Evolutionary conservation across 2,329 filamentous ascomycete genomes (phyloP).

Genomic region (Thielaviopsis ethacetica): DNA sequence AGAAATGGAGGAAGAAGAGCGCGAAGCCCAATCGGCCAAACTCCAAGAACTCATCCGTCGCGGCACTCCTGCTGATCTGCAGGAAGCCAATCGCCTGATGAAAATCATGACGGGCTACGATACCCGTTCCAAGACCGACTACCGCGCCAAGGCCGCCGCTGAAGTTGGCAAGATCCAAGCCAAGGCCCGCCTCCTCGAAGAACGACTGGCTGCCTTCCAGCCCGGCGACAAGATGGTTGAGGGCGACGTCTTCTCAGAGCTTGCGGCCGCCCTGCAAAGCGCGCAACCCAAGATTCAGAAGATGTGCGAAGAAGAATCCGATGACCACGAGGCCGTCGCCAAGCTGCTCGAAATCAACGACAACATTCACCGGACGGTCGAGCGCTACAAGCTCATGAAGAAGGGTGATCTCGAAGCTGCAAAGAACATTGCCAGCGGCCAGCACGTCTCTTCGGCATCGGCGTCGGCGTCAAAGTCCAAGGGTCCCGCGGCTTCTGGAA

Average conservation of each 20-base stretch:
- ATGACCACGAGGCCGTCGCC: conserved; percentile 87
- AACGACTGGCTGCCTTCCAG: conserved; percentile 73
- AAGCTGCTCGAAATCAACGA: conserved; percentile 96
- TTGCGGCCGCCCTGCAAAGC: conserved; percentile 74
- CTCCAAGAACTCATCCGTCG: conserved; percentile 89
- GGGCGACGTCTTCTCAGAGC: conserved; percentile 59
- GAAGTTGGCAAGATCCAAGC: conserved; percentile 91
- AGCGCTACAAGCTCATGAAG: conserved; percentile 90
- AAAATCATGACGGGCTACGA: conserved; percentile 98
- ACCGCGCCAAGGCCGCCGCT: conserved; percentile 90
- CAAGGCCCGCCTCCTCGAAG: conserved; percentile 81
- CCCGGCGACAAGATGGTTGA: conserved; percentile 62
- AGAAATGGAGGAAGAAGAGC: conserved; percentile 97
- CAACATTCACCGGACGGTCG: conserved; percentile 92
- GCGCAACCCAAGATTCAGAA: conserved; percentile 98
- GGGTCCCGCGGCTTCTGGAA: conserved; percentile 30
- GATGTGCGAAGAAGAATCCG: conserved; percentile 98
- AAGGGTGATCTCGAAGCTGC: conserved; percentile 81
- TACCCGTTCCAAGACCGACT: conserved; percentile 89
- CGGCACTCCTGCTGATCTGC: conserved; percentile 79
- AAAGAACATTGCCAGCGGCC: conserved; percentile 68
- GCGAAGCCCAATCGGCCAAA: conserved; percentile 91
- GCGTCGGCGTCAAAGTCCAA: conserved; percentile 7
- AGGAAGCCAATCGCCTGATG: conserved; percentile 95
- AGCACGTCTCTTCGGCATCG: conserved; percentile 24